Base-by-base conservation (phyloP, 2,329 filamentous ascomycete genomes). In the Xenosphaeropsis pyriputrescens region DNA sequence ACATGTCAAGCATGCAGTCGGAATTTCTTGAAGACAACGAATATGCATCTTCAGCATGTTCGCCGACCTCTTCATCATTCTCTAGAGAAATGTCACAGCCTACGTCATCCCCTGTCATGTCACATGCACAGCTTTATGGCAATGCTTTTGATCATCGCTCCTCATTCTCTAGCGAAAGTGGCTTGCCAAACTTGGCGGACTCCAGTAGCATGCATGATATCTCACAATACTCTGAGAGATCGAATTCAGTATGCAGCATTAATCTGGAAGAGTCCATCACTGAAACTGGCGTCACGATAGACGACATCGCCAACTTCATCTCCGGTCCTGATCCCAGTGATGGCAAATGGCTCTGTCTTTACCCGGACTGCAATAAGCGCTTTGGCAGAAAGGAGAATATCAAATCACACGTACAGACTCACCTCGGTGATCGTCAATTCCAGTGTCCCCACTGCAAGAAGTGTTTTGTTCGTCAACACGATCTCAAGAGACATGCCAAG, bases 341-440 rank as follows among this genome's bases (percentile, higher is more conserved):
- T 48, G 78, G 79, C 48, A 86, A 85, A 58, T 91, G 81, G 79
- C 65, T 77, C 6, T 91, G 83, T 54, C 60, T 74, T n/a, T 88
- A 63, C 49, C 65, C 85, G 7, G 78, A 77, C 18, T 98, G 91
- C 59, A 73, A 78, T 48, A 93, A 94, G 59, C 75, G 78, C 38
- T 96, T 98, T 55, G 89, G 88, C n/a, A 76, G 91, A 49, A 93
- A 95, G 58, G 91, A 98, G 59, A 96, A 98, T 61, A 95, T 96
- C 65, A 93, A 94, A 57, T 93, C 88, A 1, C 91, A 98, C 57
- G 85, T 98, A 12, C 91, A 98, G 61, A 98, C 91, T 3, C 91
- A 98, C 60, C 78, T 98, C 45, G 91, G 93, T 51, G 91, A 98
- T 57, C 75, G 91, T 35, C 91, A 95, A 56, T 98, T 85, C 62